Conservation (phyloP, 805 yeast genomes). For the Cephaloascus albidus region DNA sequence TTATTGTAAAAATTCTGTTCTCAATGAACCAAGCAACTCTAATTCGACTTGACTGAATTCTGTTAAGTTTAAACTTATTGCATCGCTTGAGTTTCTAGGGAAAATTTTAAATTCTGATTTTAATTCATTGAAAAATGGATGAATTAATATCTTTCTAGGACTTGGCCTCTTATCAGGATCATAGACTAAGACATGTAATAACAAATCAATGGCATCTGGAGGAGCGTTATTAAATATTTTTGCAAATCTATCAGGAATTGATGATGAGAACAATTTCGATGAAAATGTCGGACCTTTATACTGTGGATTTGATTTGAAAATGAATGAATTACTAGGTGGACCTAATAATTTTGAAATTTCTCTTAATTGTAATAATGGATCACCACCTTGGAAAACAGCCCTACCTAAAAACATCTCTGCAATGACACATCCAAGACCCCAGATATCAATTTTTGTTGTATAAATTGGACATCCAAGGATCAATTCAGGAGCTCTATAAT, state of each 20-base stretch:
- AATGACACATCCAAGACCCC: constrained; percentile 96
- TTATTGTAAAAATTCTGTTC: constrained; percentile 1
- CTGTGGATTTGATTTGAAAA: constrained; percentile 65
- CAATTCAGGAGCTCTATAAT: constrained; percentile 93
- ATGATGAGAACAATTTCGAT: constrained; percentile 49
- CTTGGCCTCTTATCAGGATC: constrained; percentile 79
- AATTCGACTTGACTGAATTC: constrained; percentile 66
- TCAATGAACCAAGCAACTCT: constrained; percentile 33
- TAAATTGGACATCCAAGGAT: constrained; percentile 85
- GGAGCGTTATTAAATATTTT: constrained; percentile 60
- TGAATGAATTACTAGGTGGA: constrained; percentile 69
- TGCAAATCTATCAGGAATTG: constrained; percentile 38
- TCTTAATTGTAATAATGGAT: constrained; percentile 79
- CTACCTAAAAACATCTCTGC: constrained; percentile 91
- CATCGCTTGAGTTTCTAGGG: constrained; percentile 43
- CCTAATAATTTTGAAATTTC: constrained; percentile 88
- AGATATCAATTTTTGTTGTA: constrained; percentile 86
- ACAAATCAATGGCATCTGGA: constrained; percentile 76
- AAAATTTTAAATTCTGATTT: constrained; percentile 46
- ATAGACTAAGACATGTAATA: constrained; percentile 76
- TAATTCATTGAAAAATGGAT: constrained; percentile 83
- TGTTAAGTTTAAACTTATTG: constrained; percentile 40
- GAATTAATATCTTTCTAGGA: constrained; percentile 77
- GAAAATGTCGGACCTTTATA: constrained; percentile 70
- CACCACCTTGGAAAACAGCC: constrained; percentile 93